Conservation (phyloP, 441 rosid species). For the Omphalea diandra region DNA sequence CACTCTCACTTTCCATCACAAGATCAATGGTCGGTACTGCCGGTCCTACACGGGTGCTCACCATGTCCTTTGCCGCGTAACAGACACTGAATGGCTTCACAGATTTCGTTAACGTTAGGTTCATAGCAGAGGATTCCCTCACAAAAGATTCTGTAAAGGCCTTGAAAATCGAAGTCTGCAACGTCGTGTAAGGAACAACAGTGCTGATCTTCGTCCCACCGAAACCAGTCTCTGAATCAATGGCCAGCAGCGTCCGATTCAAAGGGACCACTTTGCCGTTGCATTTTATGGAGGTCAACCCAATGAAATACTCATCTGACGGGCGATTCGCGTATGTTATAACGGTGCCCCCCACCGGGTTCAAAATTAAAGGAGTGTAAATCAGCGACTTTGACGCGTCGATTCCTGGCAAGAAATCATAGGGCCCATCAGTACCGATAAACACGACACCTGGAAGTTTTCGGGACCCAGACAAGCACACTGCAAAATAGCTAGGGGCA, state of each 20-base stretch:
- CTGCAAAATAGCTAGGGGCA: not conserved
- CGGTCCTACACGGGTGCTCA: conserved; percentile 51
- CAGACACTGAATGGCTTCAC: conserved; percentile 55
- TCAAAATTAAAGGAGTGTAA: conserved; percentile 41
- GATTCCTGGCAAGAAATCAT: conserved; percentile 12
- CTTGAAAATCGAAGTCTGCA: conserved; percentile 51
- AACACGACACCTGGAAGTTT: not conserved
- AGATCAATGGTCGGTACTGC: conserved; percentile 55
- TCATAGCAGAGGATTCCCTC: conserved; percentile 31
- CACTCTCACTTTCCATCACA: conserved; percentile 44
- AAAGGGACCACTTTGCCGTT: conserved; percentile 25
- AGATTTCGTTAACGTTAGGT: conserved; percentile 37
- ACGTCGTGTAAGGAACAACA: conserved; percentile 49
- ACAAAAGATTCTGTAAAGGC: conserved; percentile 40
- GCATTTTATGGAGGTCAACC: conserved; percentile 41
- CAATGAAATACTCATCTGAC: conserved; percentile 61
- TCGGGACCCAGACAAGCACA: conserved; percentile 4
- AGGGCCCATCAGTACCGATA: conserved; percentile 1
- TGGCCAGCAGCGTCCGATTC: conserved; percentile 41
- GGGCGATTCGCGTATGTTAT: conserved; percentile 39
- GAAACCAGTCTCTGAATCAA: conserved; percentile 33
- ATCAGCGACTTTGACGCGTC: conserved; percentile 2
- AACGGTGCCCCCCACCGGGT: conserved; percentile 52
- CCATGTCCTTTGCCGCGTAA: conserved; percentile 36
- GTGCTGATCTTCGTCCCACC: conserved; percentile 80